Evolutionary conservation across 1,284 basidiomycete species (phyloP).

Genomic region (Retiboletus flavoniger): DNA sequence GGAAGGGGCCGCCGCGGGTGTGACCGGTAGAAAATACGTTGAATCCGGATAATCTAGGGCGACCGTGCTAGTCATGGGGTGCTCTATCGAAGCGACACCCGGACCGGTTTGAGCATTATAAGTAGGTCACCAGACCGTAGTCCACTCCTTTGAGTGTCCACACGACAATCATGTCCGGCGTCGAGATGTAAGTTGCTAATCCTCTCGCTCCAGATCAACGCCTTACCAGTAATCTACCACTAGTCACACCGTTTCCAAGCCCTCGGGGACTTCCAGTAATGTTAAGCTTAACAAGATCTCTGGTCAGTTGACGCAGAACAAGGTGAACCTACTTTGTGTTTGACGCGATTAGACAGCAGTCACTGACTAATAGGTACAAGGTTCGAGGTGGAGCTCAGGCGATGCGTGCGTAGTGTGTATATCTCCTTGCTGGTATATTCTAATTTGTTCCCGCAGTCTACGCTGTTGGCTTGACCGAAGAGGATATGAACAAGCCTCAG

Average conservation of each 20-base stretch:
- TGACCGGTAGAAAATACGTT: slow-evolving; percentile 3
- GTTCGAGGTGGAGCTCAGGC: slow-evolving; percentile 75
- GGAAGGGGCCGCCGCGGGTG: slow-evolving; percentile 19
- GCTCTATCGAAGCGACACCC: neutral
- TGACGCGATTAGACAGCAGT: neutral
- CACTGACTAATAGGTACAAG: slow-evolving; percentile 35
- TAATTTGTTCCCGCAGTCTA: slow-evolving; percentile 53
- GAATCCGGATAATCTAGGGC: slow-evolving; percentile 1
- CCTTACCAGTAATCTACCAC: neutral
- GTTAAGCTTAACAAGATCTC: slow-evolving; percentile 72
- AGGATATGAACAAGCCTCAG: slow-evolving; percentile 82
- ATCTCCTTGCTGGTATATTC: neutral
- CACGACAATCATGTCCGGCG: slow-evolving; percentile 44
- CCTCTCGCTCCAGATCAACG: neutral
- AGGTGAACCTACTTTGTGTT: slow-evolving; percentile 41
- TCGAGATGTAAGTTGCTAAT: slow-evolving; percentile 53
- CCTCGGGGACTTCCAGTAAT: slow-evolving; percentile 30
- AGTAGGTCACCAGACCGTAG: slow-evolving; percentile 12
- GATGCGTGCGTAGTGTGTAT: slow-evolving; percentile 59
- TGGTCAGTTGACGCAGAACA: slow-evolving; percentile 65
- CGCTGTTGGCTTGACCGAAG: slow-evolving; percentile 71
- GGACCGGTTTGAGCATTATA: slow-evolving; percentile 18
- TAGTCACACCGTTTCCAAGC: slow-evolving; percentile 45
- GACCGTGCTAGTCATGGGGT: slow-evolving; percentile 24
- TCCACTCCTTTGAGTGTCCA: neutral